A percentile compares a stretch with the other conserved stretches of the same genome.
Evolutionary conservation across 2,329 filamentous ascomycete genomes (phyloP).

Genomic region (Falciphora oryzae): DNA sequence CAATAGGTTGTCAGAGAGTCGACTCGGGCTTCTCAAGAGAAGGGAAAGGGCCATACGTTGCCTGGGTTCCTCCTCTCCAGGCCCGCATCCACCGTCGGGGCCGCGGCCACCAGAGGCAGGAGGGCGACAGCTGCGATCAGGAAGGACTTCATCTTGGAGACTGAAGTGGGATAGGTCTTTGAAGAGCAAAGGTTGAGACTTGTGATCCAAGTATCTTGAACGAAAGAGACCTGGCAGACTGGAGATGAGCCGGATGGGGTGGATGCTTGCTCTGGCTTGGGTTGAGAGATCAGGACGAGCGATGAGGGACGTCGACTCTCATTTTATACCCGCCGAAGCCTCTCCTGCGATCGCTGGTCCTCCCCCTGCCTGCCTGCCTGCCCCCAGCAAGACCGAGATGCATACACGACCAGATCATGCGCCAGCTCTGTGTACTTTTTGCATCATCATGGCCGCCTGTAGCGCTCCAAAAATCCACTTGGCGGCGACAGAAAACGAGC

Average conservation of each 20-base stretch:
- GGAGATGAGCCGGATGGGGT: no score
- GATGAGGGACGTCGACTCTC: background rate
- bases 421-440: no score
- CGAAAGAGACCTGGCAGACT: background rate
- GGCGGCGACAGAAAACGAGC: no score
- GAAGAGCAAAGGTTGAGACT: background rate
- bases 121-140: background rate
- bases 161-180: no score
- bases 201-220: no score
- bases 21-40: background rate
- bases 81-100: slow-evolving; percentile 2
- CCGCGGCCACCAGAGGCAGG: slow-evolving; percentile 6
- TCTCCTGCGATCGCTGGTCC: background rate
- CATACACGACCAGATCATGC: background rate
- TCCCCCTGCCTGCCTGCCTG: no score
- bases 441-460: background rate
- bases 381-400: background rate
- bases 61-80: background rate
- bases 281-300: background rate
- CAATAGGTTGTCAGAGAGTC: background rate
- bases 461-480: no score
- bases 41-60: background rate
- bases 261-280: background rate
- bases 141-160: slow-evolving; percentile 6
- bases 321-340: background rate